Evolutionary conservation across 768 basidiomycete genomes (phyloP), one percentile per base, ranked within the genome.

Genomic region (Amyloporia xantha): DNA sequence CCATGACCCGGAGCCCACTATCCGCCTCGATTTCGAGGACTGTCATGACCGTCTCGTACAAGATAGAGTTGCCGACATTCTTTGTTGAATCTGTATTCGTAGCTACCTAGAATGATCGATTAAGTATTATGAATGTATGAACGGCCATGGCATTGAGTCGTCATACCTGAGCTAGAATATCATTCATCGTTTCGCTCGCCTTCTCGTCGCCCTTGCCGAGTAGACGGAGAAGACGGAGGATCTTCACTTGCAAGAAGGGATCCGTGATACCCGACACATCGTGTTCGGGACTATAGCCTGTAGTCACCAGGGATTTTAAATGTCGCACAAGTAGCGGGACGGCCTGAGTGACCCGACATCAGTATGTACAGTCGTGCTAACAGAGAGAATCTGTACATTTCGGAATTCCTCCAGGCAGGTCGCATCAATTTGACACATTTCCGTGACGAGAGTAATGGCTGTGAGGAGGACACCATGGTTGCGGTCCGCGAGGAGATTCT

Each of bases 261-360:
- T 95, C 93, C 13, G 96, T 97, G 66, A 99, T 96, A 30, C 96
- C 96, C n/a, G 92, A 91, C 9, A 99, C 96, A 57, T 99, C 96
- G 61, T 98, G 96, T 64, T 98, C 96, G 20, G 96, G 94, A 58
- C 91, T 95, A 67, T 96, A 97, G 7, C 95, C 95, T 3, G 94
- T 96, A 0, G 95, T 93, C 36, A 90, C 91, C 50, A 98, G 71
- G 1, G 91, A 87, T 65, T 98, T 98, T 56, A 99, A 76, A 60
- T 96, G 92, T 54, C 92, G 85, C 46, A 98, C 95, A 21, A 99
- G 85, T 9, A 94, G 71, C 1, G 92, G 89, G 2, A 97, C 93
- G 40, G 88, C 89, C 92, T 95, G 51, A 3, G 5, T 10, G 36
- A 12, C 23, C 4, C 5, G 50, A 11, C 20, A 33, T 41, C n/a